phyloP scores from a whole-genome alignment of 2,329 filamentous ascomycete species.

The Coniosporium tulheliwenetii region DNA sequence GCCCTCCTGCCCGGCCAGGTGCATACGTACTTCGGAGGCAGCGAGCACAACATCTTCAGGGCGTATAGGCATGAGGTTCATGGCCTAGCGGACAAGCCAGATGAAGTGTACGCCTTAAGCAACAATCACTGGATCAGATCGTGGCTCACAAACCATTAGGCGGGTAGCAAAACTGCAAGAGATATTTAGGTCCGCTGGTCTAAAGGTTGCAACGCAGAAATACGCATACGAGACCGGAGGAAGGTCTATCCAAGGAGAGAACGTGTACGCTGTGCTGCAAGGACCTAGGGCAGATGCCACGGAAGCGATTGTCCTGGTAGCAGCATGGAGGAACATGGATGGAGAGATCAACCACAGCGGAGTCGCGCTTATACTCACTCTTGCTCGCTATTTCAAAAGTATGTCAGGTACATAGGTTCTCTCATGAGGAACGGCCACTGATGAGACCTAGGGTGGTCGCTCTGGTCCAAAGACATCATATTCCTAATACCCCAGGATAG shows the following conservation, averaged over 20 bases:
- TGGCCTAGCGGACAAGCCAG: constrained; percentile 31
- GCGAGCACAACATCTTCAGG: constrained; percentile 86
- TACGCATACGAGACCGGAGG: constrained; percentile 76
- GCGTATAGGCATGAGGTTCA: constrained; percentile 79
- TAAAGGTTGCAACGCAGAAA: constrained; percentile 78
- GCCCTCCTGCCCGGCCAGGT: constrained; percentile 90
- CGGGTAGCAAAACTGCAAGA: constrained; percentile 54
- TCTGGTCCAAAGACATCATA: constrained; percentile 99
- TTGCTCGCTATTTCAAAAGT: constrained; percentile 91
- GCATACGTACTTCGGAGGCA: constrained; percentile 93
- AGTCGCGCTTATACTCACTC: constrained; percentile 67
- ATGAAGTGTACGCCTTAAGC: constrained; percentile 17
- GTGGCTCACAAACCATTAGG: constrained; percentile 7
- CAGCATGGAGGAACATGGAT: constrained; percentile 72
- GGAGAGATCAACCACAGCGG: constrained; percentile 72
- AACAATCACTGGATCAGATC: constrained; percentile 1
- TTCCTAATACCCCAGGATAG: constrained; percentile 81
- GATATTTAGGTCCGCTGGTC: constrained; percentile 61
- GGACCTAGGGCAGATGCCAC: constrained; percentile 91
- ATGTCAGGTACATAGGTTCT: constrained; percentile 8
- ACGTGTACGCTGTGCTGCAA: constrained; percentile 84
- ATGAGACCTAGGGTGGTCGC: constrained; percentile 54
- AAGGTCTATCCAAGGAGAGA: constrained; percentile 61
- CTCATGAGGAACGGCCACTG: neutral
- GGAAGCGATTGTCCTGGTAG: constrained; percentile 86